A percentile compares a stretch with the other conserved stretches of the same genome.
phyloP scores from a whole-genome alignment of 257 asterid genomes.

The Gardenia jasminoides region DNA sequence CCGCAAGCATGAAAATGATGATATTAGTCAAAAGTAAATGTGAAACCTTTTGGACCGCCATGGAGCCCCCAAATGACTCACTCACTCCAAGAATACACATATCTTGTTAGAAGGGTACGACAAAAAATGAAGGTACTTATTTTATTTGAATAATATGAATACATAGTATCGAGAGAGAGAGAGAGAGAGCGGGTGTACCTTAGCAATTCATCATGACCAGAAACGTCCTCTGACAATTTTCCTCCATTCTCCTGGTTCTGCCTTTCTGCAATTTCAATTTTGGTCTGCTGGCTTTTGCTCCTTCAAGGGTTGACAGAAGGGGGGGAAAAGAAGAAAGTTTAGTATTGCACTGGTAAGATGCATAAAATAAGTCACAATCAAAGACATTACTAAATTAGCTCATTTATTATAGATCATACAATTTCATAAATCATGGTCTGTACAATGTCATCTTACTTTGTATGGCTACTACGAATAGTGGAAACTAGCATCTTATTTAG shows the following conservation, averaged over 20 bases:
- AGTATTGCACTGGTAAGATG: background rate
- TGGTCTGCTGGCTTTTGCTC: conserved; percentile 42
- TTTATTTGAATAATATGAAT: no score
- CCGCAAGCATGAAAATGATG: background rate
- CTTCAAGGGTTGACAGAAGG: conserved; percentile 36
- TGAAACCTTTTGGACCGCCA: background rate
- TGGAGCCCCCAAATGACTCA: no score
- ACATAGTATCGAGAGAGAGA: background rate
- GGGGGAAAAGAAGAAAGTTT: background rate
- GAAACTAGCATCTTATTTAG: background rate
- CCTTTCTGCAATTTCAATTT: conserved; percentile 30
- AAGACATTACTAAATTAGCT: background rate
- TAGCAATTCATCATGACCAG: conserved; percentile 47
- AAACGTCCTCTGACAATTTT: conserved; percentile 31
- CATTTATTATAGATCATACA: background rate
- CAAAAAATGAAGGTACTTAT: background rate
- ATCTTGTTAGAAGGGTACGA: background rate
- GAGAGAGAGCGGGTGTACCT: background rate
- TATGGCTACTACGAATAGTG: background rate
- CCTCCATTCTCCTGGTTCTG: conserved; percentile 35
- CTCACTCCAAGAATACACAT: background rate
- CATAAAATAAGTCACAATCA: conserved; percentile 1
- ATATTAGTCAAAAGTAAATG: no score
- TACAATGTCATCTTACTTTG: background rate
- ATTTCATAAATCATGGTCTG: no score